These are phyloP conservation scores for Aspergillus affinis DNA, from an alignment of 495 filamentous ascomycete species.

Conservation along the genomic window DNA sequence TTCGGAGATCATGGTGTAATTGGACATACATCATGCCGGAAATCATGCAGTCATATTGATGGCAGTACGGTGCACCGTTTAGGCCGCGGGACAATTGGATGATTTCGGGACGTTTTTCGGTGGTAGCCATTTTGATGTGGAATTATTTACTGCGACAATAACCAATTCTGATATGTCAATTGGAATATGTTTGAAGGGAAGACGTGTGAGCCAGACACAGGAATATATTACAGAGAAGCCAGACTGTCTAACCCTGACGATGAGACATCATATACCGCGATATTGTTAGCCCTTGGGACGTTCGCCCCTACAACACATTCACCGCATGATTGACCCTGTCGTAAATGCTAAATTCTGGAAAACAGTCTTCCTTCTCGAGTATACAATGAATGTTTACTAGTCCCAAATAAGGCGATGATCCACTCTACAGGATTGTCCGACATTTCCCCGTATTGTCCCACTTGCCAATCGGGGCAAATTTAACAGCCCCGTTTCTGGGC, in stretches of 20 bases:
- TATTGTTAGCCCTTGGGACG: too few relatives aligned
- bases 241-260: background rate
- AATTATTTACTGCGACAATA: background rate
- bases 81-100: slow-evolving; percentile 45
- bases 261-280: background rate
- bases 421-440: background rate
- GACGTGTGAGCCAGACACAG: background rate
- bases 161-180: background rate
- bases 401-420: background rate
- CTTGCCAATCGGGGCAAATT: background rate
- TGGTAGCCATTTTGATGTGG: slow-evolving; percentile 27
- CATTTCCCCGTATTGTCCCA: background rate
- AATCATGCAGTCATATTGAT: slow-evolving; percentile 54
- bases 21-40: slow-evolving; percentile 51
- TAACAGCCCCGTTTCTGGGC: background rate
- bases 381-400: too few relatives aligned
- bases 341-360: background rate
- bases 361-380: background rate
- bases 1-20: background rate
- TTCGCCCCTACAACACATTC: too few relatives aligned
- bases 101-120: slow-evolving; percentile 43
- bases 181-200: background rate
- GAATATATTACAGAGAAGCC: background rate
- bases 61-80: slow-evolving; percentile 33
- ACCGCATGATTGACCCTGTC: background rate